These are phyloP conservation scores for Verticillium longisporum DNA, from an alignment of 2,329 filamentous ascomycete species.

Conservation along the genomic window DNA sequence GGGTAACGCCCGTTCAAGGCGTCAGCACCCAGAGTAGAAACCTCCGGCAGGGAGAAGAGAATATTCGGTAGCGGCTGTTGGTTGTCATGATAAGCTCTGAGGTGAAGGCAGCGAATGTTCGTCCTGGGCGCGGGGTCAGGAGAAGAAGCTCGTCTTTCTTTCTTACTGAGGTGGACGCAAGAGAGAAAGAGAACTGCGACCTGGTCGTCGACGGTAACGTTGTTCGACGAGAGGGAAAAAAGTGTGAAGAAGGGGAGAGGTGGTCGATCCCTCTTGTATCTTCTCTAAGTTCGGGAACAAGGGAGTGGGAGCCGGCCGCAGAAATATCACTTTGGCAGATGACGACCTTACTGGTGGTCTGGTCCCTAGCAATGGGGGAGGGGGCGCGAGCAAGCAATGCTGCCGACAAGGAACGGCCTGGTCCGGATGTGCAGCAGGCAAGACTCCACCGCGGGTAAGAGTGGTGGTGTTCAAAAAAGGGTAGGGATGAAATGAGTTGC, in stretches of 20 bases:
- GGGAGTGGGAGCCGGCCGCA: constrained; percentile 3
- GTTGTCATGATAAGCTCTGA: constrained; percentile 29
- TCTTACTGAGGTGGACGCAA: not conserved
- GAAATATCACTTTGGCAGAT: not conserved
- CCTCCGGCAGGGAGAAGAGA: constrained; percentile 32
- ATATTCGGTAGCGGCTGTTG: constrained; percentile 24
- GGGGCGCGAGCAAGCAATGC: not conserved
- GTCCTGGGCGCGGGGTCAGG: not conserved
- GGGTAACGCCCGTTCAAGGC: constrained; percentile 22
- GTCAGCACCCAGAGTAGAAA: constrained; percentile 30
- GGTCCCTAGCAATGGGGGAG: not conserved
- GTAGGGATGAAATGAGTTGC: not conserved
- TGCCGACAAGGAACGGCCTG: not conserved
- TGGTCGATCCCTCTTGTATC: not conserved
- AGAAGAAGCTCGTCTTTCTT: not conserved
- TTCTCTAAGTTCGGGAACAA: not conserved
- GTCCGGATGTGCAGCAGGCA: not conserved
- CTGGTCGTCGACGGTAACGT: not conserved
- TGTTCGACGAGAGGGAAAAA: not conserved
- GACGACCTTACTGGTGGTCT: not conserved
- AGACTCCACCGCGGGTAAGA: not conserved
- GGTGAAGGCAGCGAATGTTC: not conserved
- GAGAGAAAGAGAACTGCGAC: not conserved
- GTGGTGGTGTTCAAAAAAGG: not conserved
- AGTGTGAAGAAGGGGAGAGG: not conserved